A percentile compares a stretch with the other conserved stretches of the same genome.
phyloP scores from a whole-genome alignment of 306 rosid species.

The Phaseolus lunatus region DNA sequence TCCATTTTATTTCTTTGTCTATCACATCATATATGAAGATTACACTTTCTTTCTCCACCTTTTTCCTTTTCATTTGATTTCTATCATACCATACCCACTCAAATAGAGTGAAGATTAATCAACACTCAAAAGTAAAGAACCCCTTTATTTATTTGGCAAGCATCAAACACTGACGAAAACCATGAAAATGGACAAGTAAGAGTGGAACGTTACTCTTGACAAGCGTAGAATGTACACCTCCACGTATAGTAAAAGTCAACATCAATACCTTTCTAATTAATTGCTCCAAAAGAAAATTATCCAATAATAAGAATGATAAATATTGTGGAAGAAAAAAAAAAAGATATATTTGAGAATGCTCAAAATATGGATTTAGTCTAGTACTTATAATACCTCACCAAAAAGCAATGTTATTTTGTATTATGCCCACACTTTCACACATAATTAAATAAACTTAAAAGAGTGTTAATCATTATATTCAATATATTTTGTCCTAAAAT shows the following conservation, averaged over 20 bases:
- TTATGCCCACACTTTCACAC: no score
- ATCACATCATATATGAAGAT: not conserved
- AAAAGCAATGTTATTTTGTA: no score
- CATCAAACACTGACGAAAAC: not conserved
- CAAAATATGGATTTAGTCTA: no score
- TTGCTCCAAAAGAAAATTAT: not conserved
- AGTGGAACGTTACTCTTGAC: not conserved
- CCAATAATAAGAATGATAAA: no score
- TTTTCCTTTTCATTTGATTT: not conserved
- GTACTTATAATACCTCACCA: no score
- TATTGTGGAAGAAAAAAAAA: no score
- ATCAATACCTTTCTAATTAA: not conserved
- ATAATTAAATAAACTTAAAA: no score
- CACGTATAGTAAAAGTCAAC: not conserved
- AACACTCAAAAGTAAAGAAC: slow-evolving; percentile 33
- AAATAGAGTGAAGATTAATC: slow-evolving; percentile 7
- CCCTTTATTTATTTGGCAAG: slow-evolving; percentile 38
- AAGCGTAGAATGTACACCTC: slow-evolving; percentile 2
- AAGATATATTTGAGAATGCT: no score
- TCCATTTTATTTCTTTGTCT: not conserved
- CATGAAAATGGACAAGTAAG: slow-evolving; percentile 18
- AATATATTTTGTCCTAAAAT: no score
- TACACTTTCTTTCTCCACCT: not conserved
- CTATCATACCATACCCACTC: not conserved
- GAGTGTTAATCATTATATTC: no score